These are phyloP conservation scores for Cardiosporidium cionae DNA, from an alignment of 169 alveolate genomes.

Conservation along the genomic window DNA sequence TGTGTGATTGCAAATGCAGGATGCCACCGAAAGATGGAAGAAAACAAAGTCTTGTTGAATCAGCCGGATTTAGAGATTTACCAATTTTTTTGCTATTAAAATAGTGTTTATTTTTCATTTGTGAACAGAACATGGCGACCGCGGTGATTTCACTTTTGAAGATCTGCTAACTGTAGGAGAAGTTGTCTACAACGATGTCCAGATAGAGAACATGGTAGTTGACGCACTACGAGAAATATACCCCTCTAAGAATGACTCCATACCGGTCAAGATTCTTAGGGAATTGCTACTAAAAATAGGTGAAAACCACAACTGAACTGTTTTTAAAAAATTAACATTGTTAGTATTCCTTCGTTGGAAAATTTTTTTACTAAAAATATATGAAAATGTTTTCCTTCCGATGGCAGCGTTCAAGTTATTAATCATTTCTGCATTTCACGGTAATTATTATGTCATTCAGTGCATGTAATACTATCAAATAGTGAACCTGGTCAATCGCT, in stretches of 20 bases:
- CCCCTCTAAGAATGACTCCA: neutral
- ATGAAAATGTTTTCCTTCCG: no score
- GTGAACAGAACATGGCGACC: neutral
- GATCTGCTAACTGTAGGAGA: conserved; percentile 22
- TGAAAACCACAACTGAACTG: neutral
- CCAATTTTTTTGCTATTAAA: no score
- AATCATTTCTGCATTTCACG: no score
- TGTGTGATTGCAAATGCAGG: no score
- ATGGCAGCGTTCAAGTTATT: no score
- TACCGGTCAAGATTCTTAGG: conserved; percentile 9
- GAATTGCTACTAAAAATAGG: conserved; percentile 26
- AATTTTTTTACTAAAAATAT: no score
- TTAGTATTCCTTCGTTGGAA: no score
- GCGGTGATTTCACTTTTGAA: conserved; percentile 31
- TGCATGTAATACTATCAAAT: neutral
- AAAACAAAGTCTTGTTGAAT: no score
- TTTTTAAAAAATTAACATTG: neutral
- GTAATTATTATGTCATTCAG: neutral
- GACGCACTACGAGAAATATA: conserved; percentile 12
- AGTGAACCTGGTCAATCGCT: neutral
- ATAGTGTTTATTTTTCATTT: neutral
- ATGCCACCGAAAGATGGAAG: no score
- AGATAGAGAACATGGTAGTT: conserved; percentile 28
- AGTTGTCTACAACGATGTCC: conserved; percentile 34
- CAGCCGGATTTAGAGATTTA: no score